Base-by-base conservation (phyloP, 2,329 filamentous ascomycete species). In the Ascosphaera pollenicola region DNA sequence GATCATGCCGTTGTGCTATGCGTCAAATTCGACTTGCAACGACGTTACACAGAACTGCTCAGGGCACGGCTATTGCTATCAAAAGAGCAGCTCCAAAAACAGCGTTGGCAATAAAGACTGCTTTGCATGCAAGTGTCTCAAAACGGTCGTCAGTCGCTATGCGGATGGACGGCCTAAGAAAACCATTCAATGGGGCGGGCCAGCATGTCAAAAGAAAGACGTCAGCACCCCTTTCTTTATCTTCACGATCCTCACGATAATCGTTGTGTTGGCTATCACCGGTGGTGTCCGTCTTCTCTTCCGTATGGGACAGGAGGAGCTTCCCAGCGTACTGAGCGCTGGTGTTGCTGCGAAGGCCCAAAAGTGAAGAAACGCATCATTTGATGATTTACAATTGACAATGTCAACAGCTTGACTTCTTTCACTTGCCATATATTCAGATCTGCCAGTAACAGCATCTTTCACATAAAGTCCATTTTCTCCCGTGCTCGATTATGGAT, bases 271-370 rank as follows among this genome's bases (percentile, higher is more conserved):
- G 36, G 59, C 80, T 30, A 60, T 91, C 19, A 66, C 65, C 30
- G 75, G 78, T 54, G 74, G 73, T 8, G 75, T 95, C 48, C 73
- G 76, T 4, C 63, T 92, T 66, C 58, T 98, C 40, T 89, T 78
- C 58, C 75, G 65, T 45, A 80, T 95, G 51, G 89, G 87, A 26
- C 72, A 79, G 55, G 75, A 92, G 63, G 78, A 84, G 59, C 65
- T 95, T 46, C 89, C 89, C 0, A 84, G 84, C 49, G 87, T 98
- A 7, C 85, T 98, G 56, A 83, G 84, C n/a, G 89, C 89, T 37
- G 89, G 89, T 45, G 87, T 98, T 30, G 80, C 78, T 46, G 71
- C 74, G 42, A 83, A 54, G 38, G 47, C 51, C 41, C 61, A 64
- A 48, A 65, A 57, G 45, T 60, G 43, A 53, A 11, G 17, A 4